Evolutionary conservation across 345 rosid genomes (phyloP).

Genomic region (Jatropha curcas): DNA sequence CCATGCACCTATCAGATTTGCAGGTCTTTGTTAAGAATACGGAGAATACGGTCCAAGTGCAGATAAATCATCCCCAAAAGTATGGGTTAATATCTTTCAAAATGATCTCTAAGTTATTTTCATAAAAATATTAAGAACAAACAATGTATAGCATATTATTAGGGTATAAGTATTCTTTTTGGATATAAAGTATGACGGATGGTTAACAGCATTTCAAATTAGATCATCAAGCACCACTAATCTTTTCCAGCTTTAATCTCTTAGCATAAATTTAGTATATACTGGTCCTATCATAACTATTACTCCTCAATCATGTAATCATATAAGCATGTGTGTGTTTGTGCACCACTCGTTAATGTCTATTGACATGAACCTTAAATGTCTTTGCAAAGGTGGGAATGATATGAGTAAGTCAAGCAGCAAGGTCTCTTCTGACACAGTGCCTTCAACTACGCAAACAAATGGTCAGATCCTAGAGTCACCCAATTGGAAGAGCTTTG

Average conservation of each 20-base stretch:
- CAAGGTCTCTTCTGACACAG: constrained; percentile 15
- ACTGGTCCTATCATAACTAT: too few species aligned
- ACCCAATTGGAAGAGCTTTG: constrained; percentile 16
- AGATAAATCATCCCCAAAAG: neutral
- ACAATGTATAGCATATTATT: too few species aligned
- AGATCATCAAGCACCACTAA: neutral
- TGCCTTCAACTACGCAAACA: constrained; percentile 16
- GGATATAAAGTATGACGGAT: neutral
- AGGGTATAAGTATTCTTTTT: neutral
- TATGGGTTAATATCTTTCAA: neutral
- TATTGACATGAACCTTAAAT: too few species aligned
- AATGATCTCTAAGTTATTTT: too few species aligned
- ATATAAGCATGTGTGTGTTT: too few species aligned
- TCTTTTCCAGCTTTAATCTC: too few species aligned
- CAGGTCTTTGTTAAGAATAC: neutral
- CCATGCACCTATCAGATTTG: neutral
- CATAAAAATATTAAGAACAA: too few species aligned
- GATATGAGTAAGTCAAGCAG: constrained; percentile 20
- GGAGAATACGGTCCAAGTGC: too few species aligned
- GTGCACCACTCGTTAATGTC: neutral
- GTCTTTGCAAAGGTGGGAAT: constrained; percentile 38
- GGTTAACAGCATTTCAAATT: neutral
- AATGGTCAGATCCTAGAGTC: constrained; percentile 26
- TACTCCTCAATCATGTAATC: neutral
- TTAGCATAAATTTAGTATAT: neutral